Base-by-base conservation (phyloP, 257 asterid genomes). In the Nyctanthes arbortristis region DNA sequence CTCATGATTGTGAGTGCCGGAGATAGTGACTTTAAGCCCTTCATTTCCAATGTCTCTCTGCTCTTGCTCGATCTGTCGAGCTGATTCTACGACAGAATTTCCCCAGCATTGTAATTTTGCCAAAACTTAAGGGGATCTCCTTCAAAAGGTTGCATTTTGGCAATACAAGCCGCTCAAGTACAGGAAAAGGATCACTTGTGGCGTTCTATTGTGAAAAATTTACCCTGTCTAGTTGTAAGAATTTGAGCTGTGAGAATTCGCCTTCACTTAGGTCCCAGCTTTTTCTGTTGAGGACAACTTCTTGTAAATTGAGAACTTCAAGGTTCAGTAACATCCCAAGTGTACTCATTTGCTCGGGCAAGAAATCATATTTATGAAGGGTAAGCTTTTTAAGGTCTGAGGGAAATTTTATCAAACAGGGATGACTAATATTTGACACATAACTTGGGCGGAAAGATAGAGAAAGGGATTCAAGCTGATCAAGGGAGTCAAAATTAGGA, bases 11-110 rank as follows among this genome's bases (percentile, higher is more conserved):
- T n/a, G n/a, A n/a, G n/a, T n/a, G n/a, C n/a, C n/a, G n/a, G n/a
- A n/a, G 40, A 24, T 28, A 43, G 49, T 62, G 24, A 73, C 77
- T 33, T 63, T 66, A 34, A 70, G 63, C 2, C 30, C 57, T 63
- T 61, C 60, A 34, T 63, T 75, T 39, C 79, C 79, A 69, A 22
- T 22, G 10, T 69, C 63, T 45, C 4, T 20, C 32, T 75, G 79
- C 2, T 69, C 37, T 57, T 75, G 35, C 59, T 63, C 52, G 58
- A 75, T 35, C 33, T 43, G 5, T n/a, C 40, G 9, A 8, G 72
- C 76, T 24, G 72, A 69, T 18, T 22, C 36, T 8, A 28, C 45
- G n/a, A 57, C 54, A 31, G 58, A 35, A 30, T 36, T 1, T 27
- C 35, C 63, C n/a, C 33, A 24, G 32, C 58, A 68, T 69, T 4